phyloP scores from a whole-genome alignment of 352 stramenopile genomes.

The Phytophthora hibernalis region DNA sequence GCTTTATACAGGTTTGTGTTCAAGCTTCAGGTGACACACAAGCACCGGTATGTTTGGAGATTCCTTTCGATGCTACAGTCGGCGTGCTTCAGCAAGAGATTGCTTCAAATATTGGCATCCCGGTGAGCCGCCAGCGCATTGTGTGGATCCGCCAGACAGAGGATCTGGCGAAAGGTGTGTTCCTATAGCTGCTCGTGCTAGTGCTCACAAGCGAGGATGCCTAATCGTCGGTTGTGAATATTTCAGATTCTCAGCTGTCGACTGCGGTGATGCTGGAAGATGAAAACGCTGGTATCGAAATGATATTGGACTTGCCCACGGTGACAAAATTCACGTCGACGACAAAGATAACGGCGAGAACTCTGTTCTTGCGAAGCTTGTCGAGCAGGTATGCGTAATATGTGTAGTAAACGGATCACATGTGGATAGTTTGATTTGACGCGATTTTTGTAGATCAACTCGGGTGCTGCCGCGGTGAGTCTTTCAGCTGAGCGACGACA shows the following conservation, averaged over 20 bases:
- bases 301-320: slow-evolving; percentile 85
- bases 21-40: slow-evolving; percentile 84
- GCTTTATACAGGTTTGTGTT: slow-evolving; percentile 68
- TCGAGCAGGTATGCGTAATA: slow-evolving; percentile 64
- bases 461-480: slow-evolving; percentile 81
- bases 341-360: slow-evolving; percentile 80
- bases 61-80: slow-evolving; percentile 83
- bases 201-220: neutral
- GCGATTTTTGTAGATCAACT: slow-evolving; percentile 71
- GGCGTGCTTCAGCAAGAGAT: slow-evolving; percentile 80
- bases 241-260: slow-evolving; percentile 71
- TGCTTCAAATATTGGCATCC: slow-evolving; percentile 82
- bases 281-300: slow-evolving; percentile 73
- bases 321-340: slow-evolving; percentile 91
- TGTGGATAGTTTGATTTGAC: neutral
- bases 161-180: slow-evolving; percentile 80
- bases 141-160: slow-evolving; percentile 91
- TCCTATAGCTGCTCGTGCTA: neutral
- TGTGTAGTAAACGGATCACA: neutral
- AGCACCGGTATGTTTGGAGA: slow-evolving; percentile 80
- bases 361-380: slow-evolving; percentile 83
- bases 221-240: neutral
- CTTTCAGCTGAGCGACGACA: slow-evolving; percentile 85
- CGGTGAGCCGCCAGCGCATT: slow-evolving; percentile 83
- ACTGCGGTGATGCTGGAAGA: slow-evolving; percentile 77